Evolutionary conservation across 345 rosid species (phyloP).

Genomic region (Heritiera littoralis): DNA sequence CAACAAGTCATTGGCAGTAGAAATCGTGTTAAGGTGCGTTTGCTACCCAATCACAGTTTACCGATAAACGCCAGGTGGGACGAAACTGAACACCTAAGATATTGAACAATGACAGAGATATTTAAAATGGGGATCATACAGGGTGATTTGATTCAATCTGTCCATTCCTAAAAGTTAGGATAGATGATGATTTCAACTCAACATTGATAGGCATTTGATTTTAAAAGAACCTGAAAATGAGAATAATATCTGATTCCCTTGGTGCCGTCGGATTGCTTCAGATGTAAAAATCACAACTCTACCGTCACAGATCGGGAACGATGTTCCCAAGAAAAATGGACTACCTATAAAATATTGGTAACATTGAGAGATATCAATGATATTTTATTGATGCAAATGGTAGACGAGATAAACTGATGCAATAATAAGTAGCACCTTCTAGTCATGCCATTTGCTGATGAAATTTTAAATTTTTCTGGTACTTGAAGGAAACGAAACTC

Average conservation of each 20-base stretch:
- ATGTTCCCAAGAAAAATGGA: not conserved
- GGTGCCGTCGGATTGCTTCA: not conserved
- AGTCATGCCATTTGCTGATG: conserved; percentile 14
- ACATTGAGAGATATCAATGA: conserved; percentile 8
- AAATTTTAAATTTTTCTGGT: not conserved
- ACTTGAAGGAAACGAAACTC: not conserved
- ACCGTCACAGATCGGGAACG: not conserved
- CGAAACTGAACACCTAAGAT: not conserved
- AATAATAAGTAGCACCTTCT: not conserved
- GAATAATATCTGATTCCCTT: too few relatives aligned
- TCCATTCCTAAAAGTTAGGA: conserved; percentile 2
- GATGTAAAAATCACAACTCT: not conserved
- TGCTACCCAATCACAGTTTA: not conserved
- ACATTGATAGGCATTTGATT: not conserved
- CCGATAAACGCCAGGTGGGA: conserved; percentile 5
- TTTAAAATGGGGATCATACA: not conserved
- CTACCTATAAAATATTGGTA: not conserved
- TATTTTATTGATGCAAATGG: conserved; percentile 5
- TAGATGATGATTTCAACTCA: not conserved
- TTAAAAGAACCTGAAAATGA: not conserved
- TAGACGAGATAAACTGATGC: conserved; percentile 6
- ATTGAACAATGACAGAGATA: not conserved
- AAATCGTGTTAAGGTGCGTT: not conserved
- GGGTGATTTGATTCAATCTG: conserved; percentile 11
- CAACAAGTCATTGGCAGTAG: not conserved